phyloP scores from a whole-genome alignment of 1,284 basidiomycete genomes.

The Cutaneotrichosporon curvatum region DNA sequence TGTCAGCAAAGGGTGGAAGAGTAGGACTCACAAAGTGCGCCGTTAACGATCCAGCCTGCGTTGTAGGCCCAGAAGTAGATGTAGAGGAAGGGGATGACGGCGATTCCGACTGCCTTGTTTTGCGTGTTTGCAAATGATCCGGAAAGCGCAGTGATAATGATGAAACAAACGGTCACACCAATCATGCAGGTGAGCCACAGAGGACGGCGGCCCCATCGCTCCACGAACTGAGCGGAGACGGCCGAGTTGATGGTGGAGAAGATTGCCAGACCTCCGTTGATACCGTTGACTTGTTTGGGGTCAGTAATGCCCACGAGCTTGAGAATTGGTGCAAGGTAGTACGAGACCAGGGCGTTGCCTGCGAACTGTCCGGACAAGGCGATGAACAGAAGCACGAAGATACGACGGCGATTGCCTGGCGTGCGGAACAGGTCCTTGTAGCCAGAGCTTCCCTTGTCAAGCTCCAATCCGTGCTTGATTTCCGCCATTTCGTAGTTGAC shows the following conservation, averaged over 20 bases:
- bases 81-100: slow-evolving; percentile 32
- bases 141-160: slow-evolving; percentile 25
- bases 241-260: slow-evolving; percentile 13
- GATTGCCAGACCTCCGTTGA: slow-evolving; percentile 23
- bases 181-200: slow-evolving; percentile 28
- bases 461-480: slow-evolving; percentile 23
- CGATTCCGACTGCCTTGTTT: slow-evolving; percentile 22
- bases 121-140: slow-evolving; percentile 26
- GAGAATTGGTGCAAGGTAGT: slow-evolving; percentile 32
- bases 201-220: slow-evolving; percentile 26
- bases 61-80: slow-evolving; percentile 22
- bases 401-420: slow-evolving; percentile 28
- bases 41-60: slow-evolving; percentile 19
- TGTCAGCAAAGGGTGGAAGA: too few species aligned
- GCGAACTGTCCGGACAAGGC: slow-evolving; percentile 23
- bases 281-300: slow-evolving; percentile 23
- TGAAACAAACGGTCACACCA: slow-evolving; percentile 26
- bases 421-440: slow-evolving; percentile 35
- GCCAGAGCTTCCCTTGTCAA: slow-evolving; percentile 11
- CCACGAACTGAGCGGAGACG: slow-evolving; percentile 10
- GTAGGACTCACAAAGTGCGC: too few species aligned
- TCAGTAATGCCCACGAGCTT: slow-evolving; percentile 28
- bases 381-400: slow-evolving; percentile 25
- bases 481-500: slow-evolving; percentile 19
- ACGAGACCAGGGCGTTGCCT: slow-evolving; percentile 29